Evolutionary conservation across 140 eudicot species (phyloP).

Genomic region (Flaveria floridana): DNA sequence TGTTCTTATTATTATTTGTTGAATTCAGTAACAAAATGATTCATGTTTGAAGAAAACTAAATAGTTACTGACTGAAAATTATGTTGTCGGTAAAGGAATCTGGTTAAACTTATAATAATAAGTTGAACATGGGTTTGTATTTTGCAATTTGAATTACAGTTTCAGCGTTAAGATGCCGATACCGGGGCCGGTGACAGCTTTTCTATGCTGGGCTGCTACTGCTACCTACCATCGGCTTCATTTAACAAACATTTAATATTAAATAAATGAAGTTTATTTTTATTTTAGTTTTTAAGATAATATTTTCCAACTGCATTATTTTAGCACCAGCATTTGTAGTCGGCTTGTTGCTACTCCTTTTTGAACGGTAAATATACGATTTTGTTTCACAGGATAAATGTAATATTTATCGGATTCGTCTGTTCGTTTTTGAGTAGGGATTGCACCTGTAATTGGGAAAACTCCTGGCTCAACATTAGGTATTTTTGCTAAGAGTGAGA

Average conservation of each 20-base stretch:
- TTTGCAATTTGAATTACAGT: not conserved
- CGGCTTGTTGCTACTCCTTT: too few relatives aligned
- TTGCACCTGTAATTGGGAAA: too few relatives aligned
- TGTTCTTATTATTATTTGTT: slow-evolving; percentile 2
- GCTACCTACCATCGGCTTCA: slow-evolving; percentile 21
- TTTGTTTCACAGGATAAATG: too few relatives aligned
- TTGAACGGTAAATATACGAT: too few relatives aligned
- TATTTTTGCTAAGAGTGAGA: too few relatives aligned
- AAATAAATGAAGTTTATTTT: not conserved
- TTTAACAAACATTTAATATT: not conserved
- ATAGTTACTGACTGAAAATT: slow-evolving; percentile 16
- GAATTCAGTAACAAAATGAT: slow-evolving; percentile 4
- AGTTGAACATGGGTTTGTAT: slow-evolving; percentile 17
- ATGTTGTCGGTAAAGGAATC: slow-evolving; percentile 38
- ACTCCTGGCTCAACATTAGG: too few relatives aligned
- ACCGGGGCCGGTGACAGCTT: slow-evolving; percentile 21
- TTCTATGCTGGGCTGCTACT: slow-evolving; percentile 1
- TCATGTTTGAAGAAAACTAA: not conserved
- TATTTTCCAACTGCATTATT: too few relatives aligned
- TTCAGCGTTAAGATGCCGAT: slow-evolving; percentile 16
- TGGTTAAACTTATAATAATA: not conserved
- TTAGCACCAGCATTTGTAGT: too few relatives aligned
- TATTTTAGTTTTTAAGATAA: too few relatives aligned
- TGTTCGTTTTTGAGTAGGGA: too few relatives aligned
- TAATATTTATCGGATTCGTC: too few relatives aligned